A percentile compares a stretch with the other conserved stretches of the same genome.
phyloP scores from a whole-genome alignment of 2,329 filamentous ascomycete species.

The Neurospora crassa region DNA sequence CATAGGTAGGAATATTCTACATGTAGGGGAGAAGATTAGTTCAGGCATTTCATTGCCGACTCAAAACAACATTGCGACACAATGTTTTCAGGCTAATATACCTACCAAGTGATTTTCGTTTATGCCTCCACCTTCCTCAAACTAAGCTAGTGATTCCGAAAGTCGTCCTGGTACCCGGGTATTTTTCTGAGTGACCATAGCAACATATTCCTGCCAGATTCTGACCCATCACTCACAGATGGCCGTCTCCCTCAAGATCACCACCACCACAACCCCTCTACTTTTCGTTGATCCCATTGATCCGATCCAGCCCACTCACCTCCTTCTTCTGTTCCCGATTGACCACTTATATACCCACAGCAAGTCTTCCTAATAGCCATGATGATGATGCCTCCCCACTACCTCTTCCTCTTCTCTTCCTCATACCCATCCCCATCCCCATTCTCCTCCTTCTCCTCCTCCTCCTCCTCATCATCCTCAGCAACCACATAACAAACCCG shows the following conservation, averaged over 20 bases:
- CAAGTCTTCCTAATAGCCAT: background rate
- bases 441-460: background rate
- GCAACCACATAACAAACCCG: conserved; percentile 53
- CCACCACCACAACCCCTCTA: background rate
- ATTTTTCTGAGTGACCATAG: background rate
- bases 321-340: background rate
- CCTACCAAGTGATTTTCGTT: background rate
- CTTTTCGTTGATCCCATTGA: background rate
- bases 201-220: background rate
- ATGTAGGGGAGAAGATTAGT: background rate
- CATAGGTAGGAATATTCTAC: background rate
- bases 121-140: background rate
- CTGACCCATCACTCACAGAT: background rate
- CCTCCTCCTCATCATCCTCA: conserved; percentile 25
- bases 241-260: background rate
- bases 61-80: background rate
- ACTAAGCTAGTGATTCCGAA: background rate
- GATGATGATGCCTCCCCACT: background rate
- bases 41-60: background rate
- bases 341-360: background rate
- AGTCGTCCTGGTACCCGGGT: background rate
- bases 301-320: background rate
- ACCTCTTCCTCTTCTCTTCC: conserved; percentile 17
- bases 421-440: too few species aligned
- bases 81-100: background rate